Evolutionary conservation across 139 green algal genomes (phyloP).

Genomic region (Mychonastes homosphaera): DNA sequence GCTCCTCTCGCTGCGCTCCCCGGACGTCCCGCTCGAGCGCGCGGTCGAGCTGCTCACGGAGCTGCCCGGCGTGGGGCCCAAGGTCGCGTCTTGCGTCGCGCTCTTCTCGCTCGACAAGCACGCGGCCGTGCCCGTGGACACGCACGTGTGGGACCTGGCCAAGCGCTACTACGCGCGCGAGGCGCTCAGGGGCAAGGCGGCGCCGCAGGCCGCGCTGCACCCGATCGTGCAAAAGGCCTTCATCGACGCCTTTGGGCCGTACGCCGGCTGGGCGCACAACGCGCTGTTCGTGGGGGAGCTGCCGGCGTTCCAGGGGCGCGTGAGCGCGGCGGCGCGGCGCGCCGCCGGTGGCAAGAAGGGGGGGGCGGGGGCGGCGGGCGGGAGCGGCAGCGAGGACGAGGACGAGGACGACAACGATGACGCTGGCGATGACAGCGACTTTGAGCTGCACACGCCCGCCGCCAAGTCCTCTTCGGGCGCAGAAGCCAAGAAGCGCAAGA

Average conservation of each 20-base stretch:
- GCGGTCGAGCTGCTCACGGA: constrained; percentile 49
- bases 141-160: constrained; percentile 87
- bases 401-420: too few species aligned
- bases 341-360: neutral
- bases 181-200: constrained; percentile 47
- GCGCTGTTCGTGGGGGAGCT: constrained; percentile 83
- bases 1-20: constrained; percentile 66
- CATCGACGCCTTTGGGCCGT: constrained; percentile 59
- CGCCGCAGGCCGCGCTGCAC: neutral
- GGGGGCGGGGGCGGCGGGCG: too few species aligned
- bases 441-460: too few species aligned
- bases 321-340: neutral
- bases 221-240: constrained; percentile 41
- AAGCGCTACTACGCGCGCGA: constrained; percentile 65
- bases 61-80: constrained; percentile 84
- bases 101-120: constrained; percentile 94
- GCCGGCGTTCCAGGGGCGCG: constrained; percentile 35
- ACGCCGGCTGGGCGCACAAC: constrained; percentile 88
- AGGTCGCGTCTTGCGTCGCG: constrained; percentile 82
- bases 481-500: too few species aligned
- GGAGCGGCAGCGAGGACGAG: too few species aligned
- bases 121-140: constrained; percentile 85
- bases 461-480: too few species aligned
- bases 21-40: constrained; percentile 41
- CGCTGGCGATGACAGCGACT: too few species aligned